Conservation (phyloP, 495 filamentous ascomycete species). For the Penicillium lagena region DNA sequence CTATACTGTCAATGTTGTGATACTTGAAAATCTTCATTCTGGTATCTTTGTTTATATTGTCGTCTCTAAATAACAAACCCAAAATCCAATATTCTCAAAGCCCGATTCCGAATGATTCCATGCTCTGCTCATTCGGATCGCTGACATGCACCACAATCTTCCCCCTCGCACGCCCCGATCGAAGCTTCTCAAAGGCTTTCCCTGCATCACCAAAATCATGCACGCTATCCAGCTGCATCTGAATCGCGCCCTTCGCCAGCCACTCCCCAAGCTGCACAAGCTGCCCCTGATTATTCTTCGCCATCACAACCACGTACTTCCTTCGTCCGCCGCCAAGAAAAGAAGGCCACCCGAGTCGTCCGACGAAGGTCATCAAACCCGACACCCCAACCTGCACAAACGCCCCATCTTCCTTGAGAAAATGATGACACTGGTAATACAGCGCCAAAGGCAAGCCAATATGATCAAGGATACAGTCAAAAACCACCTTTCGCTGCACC, state of each 20-base stretch:
- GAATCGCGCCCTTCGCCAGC: constrained; percentile 56
- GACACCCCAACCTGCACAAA: constrained; percentile 54
- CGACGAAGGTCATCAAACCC: constrained; percentile 16
- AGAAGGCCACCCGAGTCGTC: constrained; percentile 39
- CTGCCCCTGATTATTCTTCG: constrained; percentile 36
- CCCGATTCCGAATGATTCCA: too few species aligned
- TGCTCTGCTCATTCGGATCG: too few species aligned
- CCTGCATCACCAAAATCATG: constrained; percentile 56
- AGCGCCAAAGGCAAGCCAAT: constrained; percentile 44
- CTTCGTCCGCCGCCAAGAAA: constrained; percentile 62
- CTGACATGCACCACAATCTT: constrained; percentile 62
- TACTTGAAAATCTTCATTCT: too few species aligned
- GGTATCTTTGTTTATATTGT: too few species aligned
- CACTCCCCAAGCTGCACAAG: constrained; percentile 50
- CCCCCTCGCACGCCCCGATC: constrained; percentile 54
- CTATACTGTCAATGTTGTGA: too few species aligned
- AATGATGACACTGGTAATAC: constrained; percentile 51
- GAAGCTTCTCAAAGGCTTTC: constrained; percentile 59
- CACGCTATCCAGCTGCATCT: constrained; percentile 52
- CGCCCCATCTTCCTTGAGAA: constrained; percentile 41
- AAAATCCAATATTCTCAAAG: too few species aligned
- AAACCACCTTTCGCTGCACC: constrained; percentile 42
- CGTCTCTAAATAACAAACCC: too few species aligned
- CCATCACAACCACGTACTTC: constrained; percentile 38
- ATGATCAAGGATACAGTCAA: constrained; percentile 56